A percentile compares a stretch with the other conserved stretches of the same genome.
These are phyloP conservation scores for Aspergillus hancockii DNA, from an alignment of 495 filamentous ascomycete genomes.

Conservation along the genomic window DNA sequence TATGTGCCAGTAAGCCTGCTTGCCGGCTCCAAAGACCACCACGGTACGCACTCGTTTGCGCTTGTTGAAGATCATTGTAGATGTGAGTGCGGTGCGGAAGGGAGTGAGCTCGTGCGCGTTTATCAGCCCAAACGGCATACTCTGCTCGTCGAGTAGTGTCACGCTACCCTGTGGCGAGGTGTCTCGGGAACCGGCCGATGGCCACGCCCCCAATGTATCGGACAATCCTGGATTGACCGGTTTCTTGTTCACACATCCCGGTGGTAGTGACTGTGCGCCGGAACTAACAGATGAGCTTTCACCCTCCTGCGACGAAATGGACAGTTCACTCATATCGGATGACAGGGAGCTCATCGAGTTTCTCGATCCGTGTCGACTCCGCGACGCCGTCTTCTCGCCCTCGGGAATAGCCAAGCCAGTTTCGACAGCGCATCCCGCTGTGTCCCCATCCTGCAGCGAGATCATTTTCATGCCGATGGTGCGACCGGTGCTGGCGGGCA, in stretches of 20 bases:
- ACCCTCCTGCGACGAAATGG: constrained; percentile 40
- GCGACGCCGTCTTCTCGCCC: constrained; percentile 16
- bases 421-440: constrained; percentile 38
- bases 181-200: constrained; percentile 41
- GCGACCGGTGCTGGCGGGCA: constrained; percentile 71
- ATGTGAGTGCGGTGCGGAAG: constrained; percentile 87
- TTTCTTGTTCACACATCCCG: constrained; percentile 38
- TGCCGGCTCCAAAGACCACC: constrained; percentile 84
- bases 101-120: constrained; percentile 86
- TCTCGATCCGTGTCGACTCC: constrained; percentile 20
- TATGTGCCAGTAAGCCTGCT: constrained; percentile 93
- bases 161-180: constrained; percentile 77
- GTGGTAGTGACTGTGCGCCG: constrained; percentile 26
- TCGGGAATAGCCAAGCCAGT: constrained; percentile 19
- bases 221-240: constrained; percentile 33
- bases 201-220: constrained; percentile 41
- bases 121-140: constrained; percentile 74
- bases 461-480: constrained; percentile 66
- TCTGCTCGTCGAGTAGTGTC: constrained; percentile 67
- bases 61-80: constrained; percentile 70
- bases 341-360: constrained; percentile 41
- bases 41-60: constrained; percentile 70
- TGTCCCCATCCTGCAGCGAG: constrained; percentile 45
- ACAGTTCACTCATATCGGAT: constrained; percentile 42
- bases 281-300: constrained; percentile 22